Conservation (phyloP, 225 moss, liverwort and hornwort species). For the Neckera pumila region DNA sequence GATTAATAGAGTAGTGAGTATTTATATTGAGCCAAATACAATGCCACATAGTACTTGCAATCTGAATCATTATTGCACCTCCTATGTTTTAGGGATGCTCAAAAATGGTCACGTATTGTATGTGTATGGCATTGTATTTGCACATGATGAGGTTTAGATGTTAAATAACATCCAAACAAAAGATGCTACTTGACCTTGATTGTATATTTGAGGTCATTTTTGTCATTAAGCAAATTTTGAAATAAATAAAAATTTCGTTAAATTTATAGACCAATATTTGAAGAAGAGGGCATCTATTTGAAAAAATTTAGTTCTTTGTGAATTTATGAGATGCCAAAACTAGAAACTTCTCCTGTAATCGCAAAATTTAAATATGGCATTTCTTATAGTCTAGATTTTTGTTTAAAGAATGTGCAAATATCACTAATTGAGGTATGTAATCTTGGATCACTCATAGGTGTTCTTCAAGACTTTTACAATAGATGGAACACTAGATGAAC, state of each 20-base stretch:
- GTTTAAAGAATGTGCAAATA: not conserved
- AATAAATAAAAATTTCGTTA: not conserved
- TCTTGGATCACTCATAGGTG: not conserved
- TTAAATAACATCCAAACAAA: not conserved
- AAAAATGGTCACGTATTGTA: fast-evolving
- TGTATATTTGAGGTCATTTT: not conserved
- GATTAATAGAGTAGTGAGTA: not conserved
- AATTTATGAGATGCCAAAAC: not conserved
- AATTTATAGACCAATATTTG: not conserved
- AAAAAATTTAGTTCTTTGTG: not conserved
- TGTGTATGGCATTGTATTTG: fast-evolving
- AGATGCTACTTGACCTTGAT: not conserved
- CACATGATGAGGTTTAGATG: not conserved
- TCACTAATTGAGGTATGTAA: not conserved
- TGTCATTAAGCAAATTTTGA: not conserved
- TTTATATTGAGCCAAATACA: not conserved
- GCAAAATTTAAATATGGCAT: not conserved
- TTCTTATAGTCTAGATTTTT: not conserved
- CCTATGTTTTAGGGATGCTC: not conserved
- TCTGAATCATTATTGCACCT: not conserved
- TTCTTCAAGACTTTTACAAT: not conserved
- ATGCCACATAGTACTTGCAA: not conserved
- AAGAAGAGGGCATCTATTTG: not conserved
- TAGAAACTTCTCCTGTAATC: not conserved
- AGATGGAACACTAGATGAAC: not conserved